Conservation (phyloP, 2,329 filamentous ascomycete species). For the Fusarium euwallaceae region DNA sequence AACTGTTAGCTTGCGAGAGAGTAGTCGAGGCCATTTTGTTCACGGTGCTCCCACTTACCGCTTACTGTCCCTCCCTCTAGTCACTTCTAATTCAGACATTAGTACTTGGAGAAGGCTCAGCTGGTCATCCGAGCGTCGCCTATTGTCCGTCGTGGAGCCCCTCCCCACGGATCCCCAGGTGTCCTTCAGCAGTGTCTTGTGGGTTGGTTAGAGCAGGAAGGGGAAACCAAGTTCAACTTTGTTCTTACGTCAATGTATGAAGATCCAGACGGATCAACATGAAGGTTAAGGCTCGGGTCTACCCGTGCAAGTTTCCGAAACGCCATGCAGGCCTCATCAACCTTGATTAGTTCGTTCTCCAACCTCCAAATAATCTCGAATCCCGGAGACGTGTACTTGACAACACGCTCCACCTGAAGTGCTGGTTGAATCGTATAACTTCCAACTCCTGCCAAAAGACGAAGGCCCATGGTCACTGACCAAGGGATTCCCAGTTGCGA, state of each 20-base stretch:
- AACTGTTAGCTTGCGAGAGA: neutral
- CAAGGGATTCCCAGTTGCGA: neutral
- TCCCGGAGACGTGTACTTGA: conserved; percentile 9
- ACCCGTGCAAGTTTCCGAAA: neutral
- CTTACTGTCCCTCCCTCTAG: neutral
- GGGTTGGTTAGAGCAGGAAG: neutral
- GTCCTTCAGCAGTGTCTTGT: accelerated
- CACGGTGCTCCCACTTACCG: neutral
- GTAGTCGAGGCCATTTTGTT: neutral
- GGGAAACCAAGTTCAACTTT: accelerated
- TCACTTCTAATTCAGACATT: neutral
- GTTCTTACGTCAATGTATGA: conserved; percentile 4
- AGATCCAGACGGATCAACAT: conserved; percentile 5
- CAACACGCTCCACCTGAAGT: neutral
- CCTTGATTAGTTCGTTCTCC: accelerated
- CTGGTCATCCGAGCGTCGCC: neutral
- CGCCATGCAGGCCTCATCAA: neutral
- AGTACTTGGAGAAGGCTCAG: neutral
- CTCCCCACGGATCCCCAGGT: accelerated
- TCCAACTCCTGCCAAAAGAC: neutral
- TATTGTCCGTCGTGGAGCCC: too few species aligned
- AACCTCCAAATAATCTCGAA: conserved; percentile 1
- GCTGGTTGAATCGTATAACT: neutral
- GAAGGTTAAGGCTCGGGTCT: neutral
- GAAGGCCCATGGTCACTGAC: neutral